A percentile compares a stretch with the other conserved stretches of the same genome.
phyloP scores from a whole-genome alignment of 2,329 filamentous ascomycete genomes.

The Zymoseptoria crescenta region DNA sequence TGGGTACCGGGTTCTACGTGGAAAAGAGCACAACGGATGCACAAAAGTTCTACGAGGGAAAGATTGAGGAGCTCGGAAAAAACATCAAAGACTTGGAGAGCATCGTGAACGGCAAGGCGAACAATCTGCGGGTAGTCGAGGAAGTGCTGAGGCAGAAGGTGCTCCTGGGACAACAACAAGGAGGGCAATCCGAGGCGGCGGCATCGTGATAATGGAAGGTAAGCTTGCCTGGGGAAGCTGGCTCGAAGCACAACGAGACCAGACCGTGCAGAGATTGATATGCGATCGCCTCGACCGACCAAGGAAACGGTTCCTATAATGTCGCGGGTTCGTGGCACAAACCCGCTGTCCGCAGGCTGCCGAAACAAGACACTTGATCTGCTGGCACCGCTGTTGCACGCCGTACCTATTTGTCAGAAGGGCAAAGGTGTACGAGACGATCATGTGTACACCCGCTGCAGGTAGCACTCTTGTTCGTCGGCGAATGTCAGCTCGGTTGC shows the following conservation, averaged over 20 bases:
- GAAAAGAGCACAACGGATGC: slow-evolving; percentile 68
- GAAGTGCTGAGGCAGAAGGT: slow-evolving; percentile 56
- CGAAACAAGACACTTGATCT: neutral
- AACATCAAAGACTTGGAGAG: slow-evolving; percentile 62
- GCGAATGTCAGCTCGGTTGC: neutral
- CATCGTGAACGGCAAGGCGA: slow-evolving; percentile 67
- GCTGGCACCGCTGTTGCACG: neutral
- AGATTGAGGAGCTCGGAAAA: slow-evolving; percentile 56
- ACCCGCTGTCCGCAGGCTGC: neutral
- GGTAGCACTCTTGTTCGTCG: neutral
- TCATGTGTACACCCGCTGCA: neutral
- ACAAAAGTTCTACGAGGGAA: slow-evolving; percentile 58
- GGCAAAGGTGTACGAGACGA: neutral
- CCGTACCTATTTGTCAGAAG: neutral
- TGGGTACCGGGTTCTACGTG: slow-evolving; percentile 89
- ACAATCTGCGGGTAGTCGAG: slow-evolving; percentile 78
- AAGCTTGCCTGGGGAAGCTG: neutral
- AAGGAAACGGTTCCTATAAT: neutral
- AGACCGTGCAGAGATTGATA: neutral
- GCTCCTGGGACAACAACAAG: slow-evolving; percentile 22
- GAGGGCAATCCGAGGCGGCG: slow-evolving; percentile 8
- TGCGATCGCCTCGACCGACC: neutral
- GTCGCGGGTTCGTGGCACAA: neutral
- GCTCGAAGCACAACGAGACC: neutral
- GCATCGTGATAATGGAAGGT: slow-evolving; percentile 9